Conservation (phyloP, 179 eudicot species). For the Camellia oleifera region DNA sequence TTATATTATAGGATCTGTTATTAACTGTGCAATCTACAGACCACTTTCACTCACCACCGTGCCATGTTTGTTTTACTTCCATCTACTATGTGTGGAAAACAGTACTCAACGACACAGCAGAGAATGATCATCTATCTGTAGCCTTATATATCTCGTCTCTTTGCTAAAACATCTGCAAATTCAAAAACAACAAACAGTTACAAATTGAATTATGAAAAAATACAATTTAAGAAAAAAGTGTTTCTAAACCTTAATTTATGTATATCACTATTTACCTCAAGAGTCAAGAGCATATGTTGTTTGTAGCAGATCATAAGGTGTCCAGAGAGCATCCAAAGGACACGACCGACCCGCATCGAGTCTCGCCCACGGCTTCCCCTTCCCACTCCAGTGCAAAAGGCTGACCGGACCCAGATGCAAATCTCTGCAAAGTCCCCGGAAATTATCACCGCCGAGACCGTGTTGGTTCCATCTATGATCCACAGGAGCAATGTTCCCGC, state of each 20-base stretch:
- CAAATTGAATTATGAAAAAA: not conserved
- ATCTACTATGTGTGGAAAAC: no score
- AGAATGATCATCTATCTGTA: no score
- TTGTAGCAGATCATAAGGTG: slow-evolving; percentile 65
- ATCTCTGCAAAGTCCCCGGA: slow-evolving; percentile 61
- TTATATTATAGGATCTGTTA: no score
- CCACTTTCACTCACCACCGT: no score
- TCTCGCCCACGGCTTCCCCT: slow-evolving; percentile 84
- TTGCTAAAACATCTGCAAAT: no score
- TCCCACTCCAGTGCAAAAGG: slow-evolving; percentile 81
- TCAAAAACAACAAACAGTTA: not conserved
- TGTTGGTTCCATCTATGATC: slow-evolving; percentile 90
- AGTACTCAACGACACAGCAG: no score
- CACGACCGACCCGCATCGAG: slow-evolving; percentile 58
- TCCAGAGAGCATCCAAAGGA: slow-evolving; percentile 77
- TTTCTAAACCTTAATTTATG: no score
- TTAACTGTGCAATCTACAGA: no score
- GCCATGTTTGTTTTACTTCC: no score
- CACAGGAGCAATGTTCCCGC: slow-evolving; percentile 62
- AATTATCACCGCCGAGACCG: slow-evolving; percentile 82
- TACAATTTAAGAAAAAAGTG: no score
- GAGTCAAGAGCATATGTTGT: slow-evolving; percentile 34
- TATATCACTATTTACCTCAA: not conserved
- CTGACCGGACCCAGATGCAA: slow-evolving; percentile 87
- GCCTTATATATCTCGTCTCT: no score